phyloP scores from a whole-genome alignment of 805 yeast species.

The Sugiyamaella boreocaroliniensis region DNA sequence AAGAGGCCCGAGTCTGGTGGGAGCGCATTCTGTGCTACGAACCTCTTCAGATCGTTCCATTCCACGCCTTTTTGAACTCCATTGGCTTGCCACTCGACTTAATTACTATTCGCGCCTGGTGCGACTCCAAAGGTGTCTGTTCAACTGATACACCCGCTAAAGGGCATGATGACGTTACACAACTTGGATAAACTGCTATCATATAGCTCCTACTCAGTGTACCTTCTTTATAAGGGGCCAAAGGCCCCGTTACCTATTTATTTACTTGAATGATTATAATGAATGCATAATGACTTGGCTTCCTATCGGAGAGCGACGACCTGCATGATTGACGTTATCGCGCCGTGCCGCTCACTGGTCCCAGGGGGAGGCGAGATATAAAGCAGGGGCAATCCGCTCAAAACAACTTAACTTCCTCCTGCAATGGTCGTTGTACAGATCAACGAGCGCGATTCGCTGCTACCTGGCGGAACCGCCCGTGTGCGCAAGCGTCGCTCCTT shows the following conservation, averaged over 20 bases:
- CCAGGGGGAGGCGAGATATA: too few species aligned
- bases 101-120: slow-evolving; percentile 7
- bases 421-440: neutral
- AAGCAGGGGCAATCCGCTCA: too few species aligned
- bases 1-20: slow-evolving; percentile 13
- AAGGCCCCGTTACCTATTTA: too few species aligned
- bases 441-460: slow-evolving; percentile 1
- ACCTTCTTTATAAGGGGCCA: neutral
- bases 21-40: slow-evolving; percentile 8
- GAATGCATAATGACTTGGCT: too few species aligned
- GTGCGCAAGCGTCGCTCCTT: slow-evolving; percentile 6
- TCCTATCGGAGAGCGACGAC: neutral
- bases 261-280: too few species aligned
- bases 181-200: too few species aligned
- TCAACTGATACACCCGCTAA: neutral
- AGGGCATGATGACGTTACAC: neutral
- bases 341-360: neutral
- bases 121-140: slow-evolving; percentile 10
- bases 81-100: slow-evolving; percentile 2
- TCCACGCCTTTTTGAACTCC: slow-evolving; percentile 5
- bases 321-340: neutral
- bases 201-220: neutral
- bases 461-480: slow-evolving; percentile 1
- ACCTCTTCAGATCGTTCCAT: slow-evolving; percentile 9
- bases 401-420: too few species aligned